Conservation (phyloP, 495 filamentous ascomycete species). For the Eremomyces bilateralis region DNA sequence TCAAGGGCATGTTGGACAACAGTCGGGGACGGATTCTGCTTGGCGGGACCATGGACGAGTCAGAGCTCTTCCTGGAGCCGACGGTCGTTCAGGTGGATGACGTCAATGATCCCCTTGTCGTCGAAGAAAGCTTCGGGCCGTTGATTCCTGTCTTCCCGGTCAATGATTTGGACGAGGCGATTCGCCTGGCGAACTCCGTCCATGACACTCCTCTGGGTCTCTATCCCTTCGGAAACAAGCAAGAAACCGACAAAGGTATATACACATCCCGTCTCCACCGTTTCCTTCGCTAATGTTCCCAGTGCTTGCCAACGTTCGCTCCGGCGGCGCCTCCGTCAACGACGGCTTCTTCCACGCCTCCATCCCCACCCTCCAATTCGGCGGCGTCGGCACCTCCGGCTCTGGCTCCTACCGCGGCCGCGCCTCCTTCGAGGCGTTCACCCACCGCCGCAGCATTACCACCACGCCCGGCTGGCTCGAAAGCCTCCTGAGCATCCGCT, state of each 20-base stretch:
- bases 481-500: conserved; percentile 46
- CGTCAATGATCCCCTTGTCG: conserved; percentile 52
- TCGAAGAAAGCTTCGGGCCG: conserved; percentile 76
- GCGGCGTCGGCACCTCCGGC: conserved; percentile 75
- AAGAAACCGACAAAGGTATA: conserved; percentile 43
- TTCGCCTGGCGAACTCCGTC: conserved; percentile 50
- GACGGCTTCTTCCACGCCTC: conserved; percentile 62
- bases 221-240: conserved; percentile 63
- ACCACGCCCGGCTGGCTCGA: conserved; percentile 70
- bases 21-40: conserved; percentile 66
- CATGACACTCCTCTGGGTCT: conserved; percentile 62
- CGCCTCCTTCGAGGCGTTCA: conserved; percentile 68
- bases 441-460: conserved; percentile 50
- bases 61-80: conserved; percentile 61
- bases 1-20: conserved; percentile 72
- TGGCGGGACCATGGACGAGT: conserved; percentile 62
- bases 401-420: conserved; percentile 67
- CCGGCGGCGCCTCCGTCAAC: conserved; percentile 62
- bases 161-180: conserved; percentile 56
- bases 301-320: conserved; percentile 43
- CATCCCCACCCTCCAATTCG: conserved; percentile 62
- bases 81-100: conserved; percentile 62
- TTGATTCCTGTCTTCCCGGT: conserved; percentile 61
- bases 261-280: background rate
- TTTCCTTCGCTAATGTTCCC: background rate